These are phyloP conservation scores for Cryphonectria japonica DNA, from an alignment of 2,329 filamentous ascomycete genomes.

Conservation along the genomic window DNA sequence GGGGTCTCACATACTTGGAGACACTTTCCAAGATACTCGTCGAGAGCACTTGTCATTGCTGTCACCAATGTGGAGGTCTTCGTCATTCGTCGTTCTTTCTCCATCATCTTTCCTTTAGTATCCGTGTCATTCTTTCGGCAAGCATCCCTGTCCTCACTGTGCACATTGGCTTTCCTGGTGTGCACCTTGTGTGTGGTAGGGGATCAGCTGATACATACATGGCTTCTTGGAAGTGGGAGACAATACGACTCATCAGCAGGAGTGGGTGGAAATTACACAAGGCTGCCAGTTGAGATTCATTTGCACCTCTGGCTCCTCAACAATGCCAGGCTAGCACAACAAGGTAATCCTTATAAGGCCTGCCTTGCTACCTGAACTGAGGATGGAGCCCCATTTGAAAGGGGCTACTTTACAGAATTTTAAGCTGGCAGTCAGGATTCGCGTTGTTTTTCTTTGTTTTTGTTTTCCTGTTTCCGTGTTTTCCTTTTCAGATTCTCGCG, in stretches of 20 bases:
- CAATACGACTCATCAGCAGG: slow-evolving; percentile 19
- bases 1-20: slow-evolving; percentile 23
- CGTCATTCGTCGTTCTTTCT: neutral
- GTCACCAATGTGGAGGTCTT: slow-evolving; percentile 13
- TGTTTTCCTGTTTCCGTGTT: neutral
- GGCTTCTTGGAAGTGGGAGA: slow-evolving; percentile 4
- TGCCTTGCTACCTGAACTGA: neutral
- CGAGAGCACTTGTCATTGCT: slow-evolving; percentile 12
- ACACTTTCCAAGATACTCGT: neutral
- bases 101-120: neutral
- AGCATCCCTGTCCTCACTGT: slow-evolving; percentile 14
- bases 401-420: neutral
- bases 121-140: neutral
- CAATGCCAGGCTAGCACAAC: neutral
- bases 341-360: neutral
- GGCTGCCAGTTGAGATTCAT: slow-evolving; percentile 9
- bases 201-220: neutral
- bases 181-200: neutral
- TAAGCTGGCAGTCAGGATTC: neutral
- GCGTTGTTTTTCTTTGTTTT: neutral
- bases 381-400: neutral
- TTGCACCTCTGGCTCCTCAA: slow-evolving; percentile 9
- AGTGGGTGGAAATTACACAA: neutral
- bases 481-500: neutral
- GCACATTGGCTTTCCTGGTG: slow-evolving; percentile 10